phyloP scores from a whole-genome alignment of 2,329 filamentous ascomycete genomes.

The Albophoma yamanashiensis region DNA sequence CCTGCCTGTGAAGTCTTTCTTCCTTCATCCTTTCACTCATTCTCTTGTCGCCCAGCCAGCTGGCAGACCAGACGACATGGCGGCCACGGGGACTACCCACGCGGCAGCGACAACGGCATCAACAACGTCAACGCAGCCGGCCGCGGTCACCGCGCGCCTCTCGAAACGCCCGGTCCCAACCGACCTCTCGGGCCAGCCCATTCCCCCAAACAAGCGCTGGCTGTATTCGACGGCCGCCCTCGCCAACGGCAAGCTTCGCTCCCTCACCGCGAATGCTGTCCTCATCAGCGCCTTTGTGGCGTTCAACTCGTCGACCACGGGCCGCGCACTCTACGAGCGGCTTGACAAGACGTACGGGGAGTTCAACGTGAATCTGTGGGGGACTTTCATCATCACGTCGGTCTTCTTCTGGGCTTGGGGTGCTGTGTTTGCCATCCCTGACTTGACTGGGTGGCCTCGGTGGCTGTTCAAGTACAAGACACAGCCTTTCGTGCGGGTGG shows the following conservation, averaged over 20 bases:
- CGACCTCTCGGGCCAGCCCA: slow-evolving; percentile 5
- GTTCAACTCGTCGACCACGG: slow-evolving; percentile 4
- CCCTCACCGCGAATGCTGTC: background rate
- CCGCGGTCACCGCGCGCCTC: background rate
- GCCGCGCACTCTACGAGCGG: slow-evolving; percentile 3
- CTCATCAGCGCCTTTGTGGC: slow-evolving; percentile 2
- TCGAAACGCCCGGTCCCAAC: slow-evolving; percentile 2
- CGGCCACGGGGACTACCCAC: background rate
- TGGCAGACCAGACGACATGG: background rate
- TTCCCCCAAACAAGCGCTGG: slow-evolving; percentile 6
- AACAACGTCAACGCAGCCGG: background rate
- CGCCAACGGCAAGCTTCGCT: background rate
- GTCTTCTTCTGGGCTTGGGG: slow-evolving; percentile 29
- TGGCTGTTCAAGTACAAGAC: slow-evolving; percentile 38
- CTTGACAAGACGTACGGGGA: slow-evolving; percentile 11
- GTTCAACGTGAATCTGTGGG: slow-evolving; percentile 21
- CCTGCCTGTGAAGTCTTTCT: background rate
- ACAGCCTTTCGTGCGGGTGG: slow-evolving; percentile 28
- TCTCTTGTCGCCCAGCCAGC: background rate
- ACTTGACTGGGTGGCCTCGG: slow-evolving; percentile 26
- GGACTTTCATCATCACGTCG: slow-evolving; percentile 23
- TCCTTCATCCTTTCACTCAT: background rate
- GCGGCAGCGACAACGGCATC: background rate
- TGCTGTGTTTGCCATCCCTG: slow-evolving; percentile 21
- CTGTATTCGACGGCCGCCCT: slow-evolving; percentile 5